Percentiles rank a stretch among this genome's conserved stretches.
phyloP scores from a whole-genome alignment of 108 stramenopile species.

The Cyclotella cryptica region DNA sequence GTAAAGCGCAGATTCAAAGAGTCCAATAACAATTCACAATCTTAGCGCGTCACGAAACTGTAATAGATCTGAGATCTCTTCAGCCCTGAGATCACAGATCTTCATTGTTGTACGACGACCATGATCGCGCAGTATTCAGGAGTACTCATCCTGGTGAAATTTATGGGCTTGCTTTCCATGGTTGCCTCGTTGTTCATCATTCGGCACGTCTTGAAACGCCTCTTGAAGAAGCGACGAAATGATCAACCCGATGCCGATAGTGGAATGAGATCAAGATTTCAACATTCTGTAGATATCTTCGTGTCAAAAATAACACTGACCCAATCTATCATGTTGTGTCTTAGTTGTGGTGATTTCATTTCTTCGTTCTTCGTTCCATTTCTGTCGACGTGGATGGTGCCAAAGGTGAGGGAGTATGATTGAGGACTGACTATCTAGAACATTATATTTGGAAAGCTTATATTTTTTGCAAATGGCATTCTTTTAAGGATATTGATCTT shows the following conservation, averaged over 20 bases:
- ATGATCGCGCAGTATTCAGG: not conserved
- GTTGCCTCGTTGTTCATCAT: constrained; percentile 13
- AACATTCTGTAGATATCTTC: not conserved
- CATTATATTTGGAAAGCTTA: not conserved
- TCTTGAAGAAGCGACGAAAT: not conserved
- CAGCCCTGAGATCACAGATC: not conserved
- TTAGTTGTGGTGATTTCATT: constrained; percentile 20
- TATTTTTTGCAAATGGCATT: constrained; percentile 10
- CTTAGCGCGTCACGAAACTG: too few relatives aligned
- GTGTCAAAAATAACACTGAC: constrained; percentile 12
- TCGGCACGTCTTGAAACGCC: constrained; percentile 12
- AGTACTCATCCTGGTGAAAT: constrained; percentile 4
- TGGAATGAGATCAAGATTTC: not conserved
- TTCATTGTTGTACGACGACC: not conserved
- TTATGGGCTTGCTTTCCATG: constrained; percentile 15
- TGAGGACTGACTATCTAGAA: not conserved
- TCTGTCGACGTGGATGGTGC: constrained; percentile 36
- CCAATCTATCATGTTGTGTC: constrained; percentile 13
- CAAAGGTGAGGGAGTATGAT: not conserved
- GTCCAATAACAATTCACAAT: too few relatives aligned
- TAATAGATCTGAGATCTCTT: too few relatives aligned
- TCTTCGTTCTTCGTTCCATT: constrained; percentile 36
- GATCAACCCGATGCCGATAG: not conserved
- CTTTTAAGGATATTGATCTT: not conserved
- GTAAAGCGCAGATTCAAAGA: too few relatives aligned